Conservation (phyloP, 73 alveolate species). For the Paramecium sonneborni region DNA sequence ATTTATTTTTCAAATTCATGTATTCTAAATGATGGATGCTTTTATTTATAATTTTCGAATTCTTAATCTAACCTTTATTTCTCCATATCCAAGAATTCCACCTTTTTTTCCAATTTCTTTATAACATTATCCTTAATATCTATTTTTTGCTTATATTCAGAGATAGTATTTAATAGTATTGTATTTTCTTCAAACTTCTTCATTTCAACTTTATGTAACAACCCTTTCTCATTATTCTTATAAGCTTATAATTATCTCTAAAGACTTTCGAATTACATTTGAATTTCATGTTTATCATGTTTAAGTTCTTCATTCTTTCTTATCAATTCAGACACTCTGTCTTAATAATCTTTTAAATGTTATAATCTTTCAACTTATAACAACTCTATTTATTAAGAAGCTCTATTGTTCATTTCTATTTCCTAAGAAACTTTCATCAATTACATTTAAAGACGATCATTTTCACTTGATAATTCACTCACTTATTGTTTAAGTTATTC, state of each 20-base stretch:
- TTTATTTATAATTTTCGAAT: background rate
- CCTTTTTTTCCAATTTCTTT: constrained; percentile 9
- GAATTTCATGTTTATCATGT: background rate
- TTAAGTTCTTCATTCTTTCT: constrained; percentile 31
- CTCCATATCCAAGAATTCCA: background rate
- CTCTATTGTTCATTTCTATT: background rate
- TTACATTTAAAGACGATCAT: background rate
- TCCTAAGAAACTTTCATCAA: background rate
- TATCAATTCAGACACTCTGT: constrained; percentile 23
- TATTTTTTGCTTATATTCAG: background rate
- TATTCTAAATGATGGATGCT: background rate
- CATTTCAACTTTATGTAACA: constrained; percentile 17
- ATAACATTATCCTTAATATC: background rate
- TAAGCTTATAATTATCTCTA: background rate
- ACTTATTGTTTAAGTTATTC: background rate
- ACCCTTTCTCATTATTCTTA: background rate
- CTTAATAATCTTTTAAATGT: constrained; percentile 30
- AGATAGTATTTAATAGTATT: background rate
- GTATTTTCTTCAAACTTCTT: constrained; percentile 6
- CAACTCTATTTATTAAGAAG: background rate
- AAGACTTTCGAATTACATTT: background rate
- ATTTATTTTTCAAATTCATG: constrained; percentile 7
- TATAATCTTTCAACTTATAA: constrained; percentile 4
- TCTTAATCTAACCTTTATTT: background rate
- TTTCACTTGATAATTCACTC: background rate